phyloP scores from a whole-genome alignment of 352 stramenopile genomes.

The Pythium sukuiense region DNA sequence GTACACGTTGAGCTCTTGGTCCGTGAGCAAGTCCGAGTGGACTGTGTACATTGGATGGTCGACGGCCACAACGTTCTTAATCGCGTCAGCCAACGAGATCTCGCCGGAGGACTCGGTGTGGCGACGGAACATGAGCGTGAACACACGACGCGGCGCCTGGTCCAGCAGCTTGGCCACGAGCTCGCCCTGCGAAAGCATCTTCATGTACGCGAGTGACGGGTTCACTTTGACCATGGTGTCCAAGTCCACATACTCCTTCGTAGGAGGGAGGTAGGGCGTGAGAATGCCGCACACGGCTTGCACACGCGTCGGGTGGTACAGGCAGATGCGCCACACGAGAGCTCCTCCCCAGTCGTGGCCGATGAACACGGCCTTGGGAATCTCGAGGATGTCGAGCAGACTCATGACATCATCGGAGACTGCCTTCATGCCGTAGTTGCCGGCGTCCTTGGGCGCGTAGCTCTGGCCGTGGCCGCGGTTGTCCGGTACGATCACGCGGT shows the following conservation, averaged over 20 bases:
- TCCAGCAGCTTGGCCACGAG: slow-evolving; percentile 27
- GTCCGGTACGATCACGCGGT: slow-evolving; percentile 58
- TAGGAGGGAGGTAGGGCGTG: slow-evolving; percentile 60
- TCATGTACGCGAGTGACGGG: slow-evolving; percentile 12
- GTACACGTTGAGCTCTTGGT: slow-evolving; percentile 66
- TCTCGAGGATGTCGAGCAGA: slow-evolving; percentile 32
- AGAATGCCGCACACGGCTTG: slow-evolving; percentile 55
- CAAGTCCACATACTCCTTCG: slow-evolving; percentile 35
- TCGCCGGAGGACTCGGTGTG: slow-evolving; percentile 31
- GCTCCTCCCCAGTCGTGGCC: slow-evolving; percentile 74
- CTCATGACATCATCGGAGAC: slow-evolving; percentile 41
- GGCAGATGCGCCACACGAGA: slow-evolving; percentile 66
- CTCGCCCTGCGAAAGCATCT: slow-evolving; percentile 4
- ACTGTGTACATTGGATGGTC: slow-evolving; percentile 30
- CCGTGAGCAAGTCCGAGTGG: slow-evolving; percentile 44
- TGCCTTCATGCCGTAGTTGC: slow-evolving; percentile 51
- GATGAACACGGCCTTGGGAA: slow-evolving; percentile 35
- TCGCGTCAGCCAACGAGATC: slow-evolving; percentile 5
- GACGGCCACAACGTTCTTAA: slow-evolving; percentile 21
- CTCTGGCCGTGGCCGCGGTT: slow-evolving; percentile 53
- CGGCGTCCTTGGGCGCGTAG: slow-evolving; percentile 37
- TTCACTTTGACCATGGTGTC: slow-evolving; percentile 41
- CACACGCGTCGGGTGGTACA: slow-evolving; percentile 62
- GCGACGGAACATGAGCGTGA: slow-evolving; percentile 54
- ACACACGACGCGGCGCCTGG: slow-evolving; percentile 38